A percentile compares a stretch with the other conserved stretches of the same genome.
phyloP scores from a whole-genome alignment of 2,329 filamentous ascomycete species.

The Exophiala alcalophila region DNA sequence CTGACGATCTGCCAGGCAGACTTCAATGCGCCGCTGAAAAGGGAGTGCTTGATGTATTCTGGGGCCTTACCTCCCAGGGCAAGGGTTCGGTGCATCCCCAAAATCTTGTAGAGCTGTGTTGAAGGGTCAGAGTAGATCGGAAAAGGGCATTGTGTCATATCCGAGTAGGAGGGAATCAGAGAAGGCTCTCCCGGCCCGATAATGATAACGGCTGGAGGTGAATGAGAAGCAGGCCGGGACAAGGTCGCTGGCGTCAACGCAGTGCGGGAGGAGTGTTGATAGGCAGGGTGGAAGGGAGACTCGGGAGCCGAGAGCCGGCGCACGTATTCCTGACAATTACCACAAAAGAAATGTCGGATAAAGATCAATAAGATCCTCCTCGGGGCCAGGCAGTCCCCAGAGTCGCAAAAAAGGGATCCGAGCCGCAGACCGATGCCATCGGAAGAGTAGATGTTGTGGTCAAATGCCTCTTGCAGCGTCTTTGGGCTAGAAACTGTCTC shows the following conservation, averaged over 20 bases:
- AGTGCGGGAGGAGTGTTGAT: slow-evolving; percentile 39
- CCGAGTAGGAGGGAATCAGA: slow-evolving; percentile 65
- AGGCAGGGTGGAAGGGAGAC: slow-evolving; percentile 22
- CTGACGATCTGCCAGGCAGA: slow-evolving; percentile 58
- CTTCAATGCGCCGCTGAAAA: slow-evolving; percentile 46
- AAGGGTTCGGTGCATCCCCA: slow-evolving; percentile 67
- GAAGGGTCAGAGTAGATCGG: slow-evolving; percentile 76
- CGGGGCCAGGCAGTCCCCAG: slow-evolving; percentile 32
- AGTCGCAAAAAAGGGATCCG: slow-evolving; percentile 20
- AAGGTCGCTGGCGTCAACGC: slow-evolving; percentile 10
- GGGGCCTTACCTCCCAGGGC: slow-evolving; percentile 58
- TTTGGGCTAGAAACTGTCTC: slow-evolving; percentile 10
- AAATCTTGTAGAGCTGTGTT: slow-evolving; percentile 60
- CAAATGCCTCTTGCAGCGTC: slow-evolving; percentile 21
- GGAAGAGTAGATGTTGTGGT: slow-evolving; percentile 22
- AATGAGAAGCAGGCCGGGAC: slow-evolving; percentile 14
- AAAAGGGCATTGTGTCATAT: slow-evolving; percentile 63
- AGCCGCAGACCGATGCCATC: slow-evolving; percentile 18
- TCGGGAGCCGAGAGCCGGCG: slow-evolving; percentile 51
- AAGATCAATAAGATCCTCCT: slow-evolving; percentile 66
- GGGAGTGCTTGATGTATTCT: slow-evolving; percentile 60
- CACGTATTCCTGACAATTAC: slow-evolving; percentile 76
- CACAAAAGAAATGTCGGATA: slow-evolving; percentile 77
- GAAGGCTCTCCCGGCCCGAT: slow-evolving; percentile 69
- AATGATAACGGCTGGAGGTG: slow-evolving; percentile 58